These are phyloP conservation scores for Catenaria anguillulae DNA, from an alignment of 371 early-diverging fungal genomes.

Conservation along the genomic window DNA sequence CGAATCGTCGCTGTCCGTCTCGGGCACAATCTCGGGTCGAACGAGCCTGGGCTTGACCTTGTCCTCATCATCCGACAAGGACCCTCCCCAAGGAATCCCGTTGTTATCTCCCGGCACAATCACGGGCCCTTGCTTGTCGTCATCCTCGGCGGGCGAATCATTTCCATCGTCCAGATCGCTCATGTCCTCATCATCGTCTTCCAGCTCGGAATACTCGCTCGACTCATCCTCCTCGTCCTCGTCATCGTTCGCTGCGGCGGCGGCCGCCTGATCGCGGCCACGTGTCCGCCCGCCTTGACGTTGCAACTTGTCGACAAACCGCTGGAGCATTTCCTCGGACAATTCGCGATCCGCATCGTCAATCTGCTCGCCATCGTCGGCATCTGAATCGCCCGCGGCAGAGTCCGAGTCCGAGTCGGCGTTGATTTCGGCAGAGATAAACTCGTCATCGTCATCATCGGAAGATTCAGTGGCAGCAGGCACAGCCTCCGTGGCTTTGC, in stretches of 20 bases:
- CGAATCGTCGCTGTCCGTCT: constrained; percentile 8
- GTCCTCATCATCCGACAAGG: not conserved
- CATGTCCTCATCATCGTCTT: not conserved
- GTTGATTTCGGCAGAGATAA: not conserved
- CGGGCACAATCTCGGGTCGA: not conserved
- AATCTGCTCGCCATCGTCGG: constrained; percentile 20
- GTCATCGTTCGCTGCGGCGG: too few relatives aligned
- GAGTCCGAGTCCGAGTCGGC: constrained; percentile 6
- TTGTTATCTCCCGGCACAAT: not conserved
- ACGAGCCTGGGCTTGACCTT: not conserved
- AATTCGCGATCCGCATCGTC: constrained; percentile 6
- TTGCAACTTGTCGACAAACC: not conserved
- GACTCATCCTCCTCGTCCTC: not conserved
- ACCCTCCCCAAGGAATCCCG: not conserved
- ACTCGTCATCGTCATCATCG: constrained; percentile 2
- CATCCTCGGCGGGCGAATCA: not conserved
- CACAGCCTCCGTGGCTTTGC: too few relatives aligned
- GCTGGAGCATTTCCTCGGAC: not conserved
- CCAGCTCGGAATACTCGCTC: too few relatives aligned
- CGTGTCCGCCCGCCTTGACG: too few relatives aligned
- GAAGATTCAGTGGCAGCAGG: too few relatives aligned
- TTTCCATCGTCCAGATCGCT: not conserved
- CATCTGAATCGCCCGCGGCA: constrained; percentile 18
- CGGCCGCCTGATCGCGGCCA: too few relatives aligned
- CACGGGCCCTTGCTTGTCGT: not conserved